Conservation (phyloP, 2,329 filamentous ascomycete genomes). For the Venturia pyrina region DNA sequence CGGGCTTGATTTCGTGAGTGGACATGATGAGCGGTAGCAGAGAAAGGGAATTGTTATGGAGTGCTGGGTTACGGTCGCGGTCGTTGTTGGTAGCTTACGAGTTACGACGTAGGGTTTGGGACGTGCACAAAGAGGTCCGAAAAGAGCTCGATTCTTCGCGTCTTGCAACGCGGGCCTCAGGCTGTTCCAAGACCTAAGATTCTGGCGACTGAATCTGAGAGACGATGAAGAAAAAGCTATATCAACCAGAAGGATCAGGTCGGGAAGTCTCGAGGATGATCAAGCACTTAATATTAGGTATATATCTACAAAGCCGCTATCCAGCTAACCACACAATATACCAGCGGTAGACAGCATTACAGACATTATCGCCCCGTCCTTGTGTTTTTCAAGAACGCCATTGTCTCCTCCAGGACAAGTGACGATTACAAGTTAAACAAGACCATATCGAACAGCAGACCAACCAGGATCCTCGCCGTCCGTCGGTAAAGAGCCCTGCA, state of each 20-base stretch:
- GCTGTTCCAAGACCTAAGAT: background rate
- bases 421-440: slow-evolving; percentile 5
- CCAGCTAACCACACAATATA: background rate
- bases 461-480: slow-evolving; percentile 1
- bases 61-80: background rate
- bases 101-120: background rate
- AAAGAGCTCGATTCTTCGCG: background rate
- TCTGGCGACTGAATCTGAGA: too few relatives aligned
- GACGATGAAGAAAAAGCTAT: too few relatives aligned
- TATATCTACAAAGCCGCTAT: background rate
- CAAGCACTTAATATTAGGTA: background rate
- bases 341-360: background rate
- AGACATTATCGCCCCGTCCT: background rate
- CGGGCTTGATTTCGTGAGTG: slow-evolving; percentile 54
- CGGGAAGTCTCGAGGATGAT: background rate
- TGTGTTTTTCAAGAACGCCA: background rate
- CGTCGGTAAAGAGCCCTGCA: background rate
- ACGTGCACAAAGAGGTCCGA: background rate
- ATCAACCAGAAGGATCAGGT: too few relatives aligned
- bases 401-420: background rate
- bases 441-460: slow-evolving; percentile 4
- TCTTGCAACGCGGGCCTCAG: background rate
- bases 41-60: background rate
- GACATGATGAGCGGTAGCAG: slow-evolving; percentile 20
- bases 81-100: background rate